These are phyloP conservation scores for Toxoplasma gondii DNA, from an alignment of 169 alveolate species.

Conservation along the genomic window DNA sequence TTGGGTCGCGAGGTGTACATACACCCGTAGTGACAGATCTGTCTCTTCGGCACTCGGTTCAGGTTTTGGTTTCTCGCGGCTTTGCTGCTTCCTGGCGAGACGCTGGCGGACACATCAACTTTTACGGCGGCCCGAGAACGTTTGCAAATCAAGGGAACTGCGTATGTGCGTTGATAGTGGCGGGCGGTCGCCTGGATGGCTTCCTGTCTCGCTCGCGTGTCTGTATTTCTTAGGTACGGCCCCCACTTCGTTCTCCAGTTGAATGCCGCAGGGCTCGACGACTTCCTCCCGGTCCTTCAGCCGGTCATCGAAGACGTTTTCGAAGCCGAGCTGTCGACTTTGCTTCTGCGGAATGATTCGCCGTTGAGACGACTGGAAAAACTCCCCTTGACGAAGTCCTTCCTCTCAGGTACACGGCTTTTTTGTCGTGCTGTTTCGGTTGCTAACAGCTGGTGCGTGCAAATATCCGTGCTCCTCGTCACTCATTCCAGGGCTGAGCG, in stretches of 20 bases:
- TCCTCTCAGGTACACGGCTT: constrained; percentile 34
- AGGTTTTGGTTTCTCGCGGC: no score
- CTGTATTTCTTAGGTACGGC: constrained; percentile 34
- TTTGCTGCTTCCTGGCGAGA: no score
- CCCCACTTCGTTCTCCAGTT: constrained; percentile 60
- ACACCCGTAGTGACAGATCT: no score
- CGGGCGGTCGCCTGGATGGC: background rate
- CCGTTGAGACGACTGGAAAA: constrained; percentile 69
- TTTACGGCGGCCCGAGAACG: no score
- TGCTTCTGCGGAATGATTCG: constrained; percentile 62
- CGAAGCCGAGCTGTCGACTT: constrained; percentile 58
- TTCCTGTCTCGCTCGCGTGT: background rate
- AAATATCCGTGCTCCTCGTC: no score
- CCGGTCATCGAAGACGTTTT: constrained; percentile 65
- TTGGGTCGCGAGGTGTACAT: no score
- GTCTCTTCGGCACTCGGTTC: no score
- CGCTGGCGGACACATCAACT: no score
- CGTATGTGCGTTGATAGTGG: no score
- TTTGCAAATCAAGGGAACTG: no score
- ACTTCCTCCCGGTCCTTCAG: constrained; percentile 52
- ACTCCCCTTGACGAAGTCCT: constrained; percentile 62
- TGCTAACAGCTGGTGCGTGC: background rate
- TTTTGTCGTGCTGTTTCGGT: background rate
- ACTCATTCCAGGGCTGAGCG: no score
- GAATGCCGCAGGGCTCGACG: constrained; percentile 74